Percentiles rank a stretch among this genome's conserved stretches.
Conservation (phyloP, 2,329 filamentous ascomycete species). For the Ceratocystis harringtonii region DNA sequence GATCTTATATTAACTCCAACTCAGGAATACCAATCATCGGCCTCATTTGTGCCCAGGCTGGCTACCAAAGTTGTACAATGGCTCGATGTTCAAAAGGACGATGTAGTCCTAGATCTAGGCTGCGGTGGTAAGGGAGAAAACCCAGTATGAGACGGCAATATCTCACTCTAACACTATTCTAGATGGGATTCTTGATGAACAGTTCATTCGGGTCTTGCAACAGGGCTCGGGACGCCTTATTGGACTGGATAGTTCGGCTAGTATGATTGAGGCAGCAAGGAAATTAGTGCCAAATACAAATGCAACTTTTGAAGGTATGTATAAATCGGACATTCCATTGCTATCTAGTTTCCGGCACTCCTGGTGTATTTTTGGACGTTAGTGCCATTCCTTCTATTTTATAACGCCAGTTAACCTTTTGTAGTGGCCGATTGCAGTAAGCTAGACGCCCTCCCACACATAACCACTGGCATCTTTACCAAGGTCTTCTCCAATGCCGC, state of each 20-base stretch:
- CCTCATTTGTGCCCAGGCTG: slow-evolving; percentile 49
- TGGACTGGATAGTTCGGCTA: slow-evolving; percentile 42
- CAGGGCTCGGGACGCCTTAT: slow-evolving; percentile 35
- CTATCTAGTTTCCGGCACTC: too few relatives aligned
- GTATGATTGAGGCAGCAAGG: slow-evolving; percentile 42
- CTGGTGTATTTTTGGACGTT: neutral
- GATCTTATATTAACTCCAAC: neutral
- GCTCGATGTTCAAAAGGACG: slow-evolving; percentile 42
- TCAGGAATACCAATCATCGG: slow-evolving; percentile 44
- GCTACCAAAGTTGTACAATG: slow-evolving; percentile 42
- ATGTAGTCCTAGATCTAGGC: slow-evolving; percentile 46
- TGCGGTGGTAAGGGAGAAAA: slow-evolving; percentile 36
- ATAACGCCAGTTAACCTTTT: neutral
- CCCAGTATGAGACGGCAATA: slow-evolving; percentile 1
- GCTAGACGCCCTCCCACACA: neutral
- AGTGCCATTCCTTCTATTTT: neutral
- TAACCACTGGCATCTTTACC: slow-evolving; percentile 25
- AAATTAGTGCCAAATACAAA: slow-evolving; percentile 27
- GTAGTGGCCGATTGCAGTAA: slow-evolving; percentile 11
- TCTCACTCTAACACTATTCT: neutral
- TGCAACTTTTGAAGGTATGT: slow-evolving; percentile 31
- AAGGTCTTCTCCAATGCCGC: slow-evolving; percentile 54
- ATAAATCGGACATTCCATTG: neutral
- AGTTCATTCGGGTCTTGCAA: slow-evolving; percentile 34
- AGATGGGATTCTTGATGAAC: slow-evolving; percentile 45